phyloP scores from a whole-genome alignment of 225 moss, liverwort and hornwort genomes.

The Bryoerythrophyllum caledonicum region DNA sequence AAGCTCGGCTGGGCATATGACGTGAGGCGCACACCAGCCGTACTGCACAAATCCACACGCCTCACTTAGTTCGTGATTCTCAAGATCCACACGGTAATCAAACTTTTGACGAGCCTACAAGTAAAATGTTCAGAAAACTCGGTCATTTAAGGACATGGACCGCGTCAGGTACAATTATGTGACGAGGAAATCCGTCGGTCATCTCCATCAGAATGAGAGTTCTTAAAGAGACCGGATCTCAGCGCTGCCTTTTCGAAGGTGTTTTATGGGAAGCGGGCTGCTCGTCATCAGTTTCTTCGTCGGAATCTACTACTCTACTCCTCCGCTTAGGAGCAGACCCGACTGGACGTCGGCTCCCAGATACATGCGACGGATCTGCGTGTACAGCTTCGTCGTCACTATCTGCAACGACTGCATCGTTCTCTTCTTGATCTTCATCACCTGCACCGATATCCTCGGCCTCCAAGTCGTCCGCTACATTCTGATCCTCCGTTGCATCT shows the following conservation, averaged over 20 bases:
- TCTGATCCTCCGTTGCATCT: constrained; percentile 43
- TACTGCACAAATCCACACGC: background rate
- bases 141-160: constrained; percentile 6
- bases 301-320: constrained; percentile 44
- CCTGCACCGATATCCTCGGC: constrained; percentile 30
- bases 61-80: background rate
- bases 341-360: constrained; percentile 26
- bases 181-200: constrained; percentile 1
- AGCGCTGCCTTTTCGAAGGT: constrained; percentile 43
- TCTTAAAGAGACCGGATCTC: constrained; percentile 5
- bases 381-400: constrained; percentile 39
- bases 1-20: background rate
- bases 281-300: constrained; percentile 47
- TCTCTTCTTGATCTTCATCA: constrained; percentile 33
- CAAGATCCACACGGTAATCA: background rate
- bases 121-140: constrained; percentile 4
- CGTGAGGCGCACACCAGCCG: background rate
- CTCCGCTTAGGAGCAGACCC: constrained; percentile 32
- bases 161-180: background rate
- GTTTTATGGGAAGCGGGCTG: constrained; percentile 33
- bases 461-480: constrained; percentile 36
- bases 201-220: background rate
- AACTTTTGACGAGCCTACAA: background rate
- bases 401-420: constrained; percentile 29
- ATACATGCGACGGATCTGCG: constrained; percentile 17